Evolutionary conservation across 2,329 filamentous ascomycete genomes (phyloP), one percentile per base, ranked within the genome.

Genomic region (Ascosphaera apis): DNA sequence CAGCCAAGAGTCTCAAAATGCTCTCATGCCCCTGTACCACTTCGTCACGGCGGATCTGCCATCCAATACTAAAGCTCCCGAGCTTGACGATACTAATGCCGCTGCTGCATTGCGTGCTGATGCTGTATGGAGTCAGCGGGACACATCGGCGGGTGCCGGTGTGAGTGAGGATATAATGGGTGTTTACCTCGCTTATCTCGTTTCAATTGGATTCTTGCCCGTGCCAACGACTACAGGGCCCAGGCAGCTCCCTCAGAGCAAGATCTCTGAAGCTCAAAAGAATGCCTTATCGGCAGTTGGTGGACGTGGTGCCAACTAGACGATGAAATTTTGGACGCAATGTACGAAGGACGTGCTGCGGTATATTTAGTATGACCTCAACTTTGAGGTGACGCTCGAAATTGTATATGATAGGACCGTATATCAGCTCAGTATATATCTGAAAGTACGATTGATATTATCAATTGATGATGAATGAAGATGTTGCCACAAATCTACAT

Each of bases 21-120:
- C 79, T 1, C 63, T 86, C 41, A 67, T 78, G 55, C 77, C 77
- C 0, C 65, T 84, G 4, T 79, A 76, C 53, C 74, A 81, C 51
- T 77, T 81, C 53, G 74, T 73, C 31, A 71, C 69, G 15, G 66
- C 66, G 16, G 70, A 81, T 51, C 60, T 83, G n/a, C 76, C 76
- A 0, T 63, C 64, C 30, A 70, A 70, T 46, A 79, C 73, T 21
- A 69, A 67, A 31, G 76, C 79, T 0, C 76, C 76, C 0, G 76
- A 80, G 50, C 65, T 88, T 9, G 75, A 81, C 46, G 79, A 86
- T 49, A 52, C 46, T 25, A 82, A 88, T 47, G 69, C 80, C 0
- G 62, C 67, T 1, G 57, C 60, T 2, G 67, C 74, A 1, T 61
- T 91, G 16, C 67, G 67, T 48, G 62, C 64, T 3, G 76, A 84